Evolutionary conservation across 1,139 yeast genomes (phyloP), one percentile per base, ranked within the genome.

Genomic region (Debaryomyces robertsiae): DNA sequence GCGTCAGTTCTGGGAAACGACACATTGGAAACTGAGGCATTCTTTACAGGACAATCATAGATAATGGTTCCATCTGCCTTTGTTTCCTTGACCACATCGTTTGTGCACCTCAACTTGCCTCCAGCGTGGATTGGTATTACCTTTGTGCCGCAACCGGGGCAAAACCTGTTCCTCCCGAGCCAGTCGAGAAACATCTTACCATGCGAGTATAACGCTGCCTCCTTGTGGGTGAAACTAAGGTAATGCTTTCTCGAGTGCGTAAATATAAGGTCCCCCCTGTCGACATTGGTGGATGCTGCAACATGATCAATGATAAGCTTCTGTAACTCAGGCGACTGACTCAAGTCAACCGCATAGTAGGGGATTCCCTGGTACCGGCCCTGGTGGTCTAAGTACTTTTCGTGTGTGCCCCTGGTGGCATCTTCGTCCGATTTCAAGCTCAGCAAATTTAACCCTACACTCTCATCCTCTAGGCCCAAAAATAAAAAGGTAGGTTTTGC

Each of bases 1-100:
- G 93, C 83, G 58, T 91, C 98, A 0, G 96, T 88, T 42, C 98
- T 73, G 9, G 98, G 98, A 69, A 89, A 93, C 27, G 90, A 80
- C 25, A 83, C 79, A 55, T 81, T 79, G 16, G 81, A 73, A 3
- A 82, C 85, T 2, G 64, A 44, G 0, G 81, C 70, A 41, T 65
- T 67, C 45, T 77, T 75, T 1, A 80, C 84, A 0, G 82, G 81
- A 58, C 90, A 84, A 4, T 52, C 54, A 14, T 18, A 22, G 36
- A 22, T 46, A 1, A 14, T 39, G n/a, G 39, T 41, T 16, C 16
- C 37, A 6, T 43, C 44, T 22, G 36, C 42, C 34, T 52, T 57
- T 7, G 47, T 49, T 10, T 42, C 54, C 39, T 37, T 47, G 16
- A 42, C 42, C 19, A 46, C 55, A 15, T 52, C 55, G 46, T 69